phyloP scores from a whole-genome alignment of 2,329 filamentous ascomycete genomes.

The Colletotrichum incanum region DNA sequence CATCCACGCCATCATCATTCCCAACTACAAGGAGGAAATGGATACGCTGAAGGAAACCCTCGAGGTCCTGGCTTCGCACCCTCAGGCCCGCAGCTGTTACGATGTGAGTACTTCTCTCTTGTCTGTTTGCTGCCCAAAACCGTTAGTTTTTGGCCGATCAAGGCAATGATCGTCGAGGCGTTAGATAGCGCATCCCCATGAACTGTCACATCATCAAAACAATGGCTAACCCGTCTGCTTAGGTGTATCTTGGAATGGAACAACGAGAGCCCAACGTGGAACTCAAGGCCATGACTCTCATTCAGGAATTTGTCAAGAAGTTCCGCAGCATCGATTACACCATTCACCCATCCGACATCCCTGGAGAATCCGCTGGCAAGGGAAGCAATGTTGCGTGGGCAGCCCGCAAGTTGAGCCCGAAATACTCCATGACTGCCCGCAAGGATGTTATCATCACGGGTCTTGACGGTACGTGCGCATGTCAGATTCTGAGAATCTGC shows the following conservation, averaged over 20 bases:
- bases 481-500: conserved; percentile 35
- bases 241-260: conserved; percentile 84
- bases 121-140: background rate
- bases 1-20: conserved; percentile 78
- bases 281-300: conserved; percentile 73
- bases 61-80: conserved; percentile 78
- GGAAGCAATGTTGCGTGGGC: conserved; percentile 83
- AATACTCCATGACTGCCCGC: conserved; percentile 67
- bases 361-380: conserved; percentile 80
- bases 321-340: conserved; percentile 79
- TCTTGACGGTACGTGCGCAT: conserved; percentile 75
- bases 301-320: conserved; percentile 74
- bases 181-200: background rate
- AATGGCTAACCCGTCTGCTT: conserved; percentile 32
- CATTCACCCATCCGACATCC: conserved; percentile 76
- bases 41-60: conserved; percentile 79
- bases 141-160: background rate
- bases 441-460: conserved; percentile 79
- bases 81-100: conserved; percentile 74
- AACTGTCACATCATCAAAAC: background rate
- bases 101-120: conserved; percentile 70
- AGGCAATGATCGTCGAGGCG: background rate
- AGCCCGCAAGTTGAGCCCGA: conserved; percentile 75
- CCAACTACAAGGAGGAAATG: conserved; percentile 82
- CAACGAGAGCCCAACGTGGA: conserved; percentile 74